Evolutionary conservation across 1,284 basidiomycete species (phyloP).

Genomic region (Hemileia vastatrix): DNA sequence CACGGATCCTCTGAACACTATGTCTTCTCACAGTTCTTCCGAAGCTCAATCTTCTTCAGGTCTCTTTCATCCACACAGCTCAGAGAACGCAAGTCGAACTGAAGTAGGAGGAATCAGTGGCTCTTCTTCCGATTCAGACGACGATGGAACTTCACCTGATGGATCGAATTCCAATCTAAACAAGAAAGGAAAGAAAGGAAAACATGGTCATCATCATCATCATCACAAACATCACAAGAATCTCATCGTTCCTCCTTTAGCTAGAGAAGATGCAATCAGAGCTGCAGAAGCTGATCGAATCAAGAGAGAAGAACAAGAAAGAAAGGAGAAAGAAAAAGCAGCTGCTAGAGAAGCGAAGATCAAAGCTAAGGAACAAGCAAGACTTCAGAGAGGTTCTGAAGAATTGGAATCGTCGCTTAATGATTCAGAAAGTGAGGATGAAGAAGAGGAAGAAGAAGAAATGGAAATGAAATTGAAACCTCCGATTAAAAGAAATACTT

Average conservation of each 20-base stretch:
- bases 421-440: background rate
- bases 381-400: background rate
- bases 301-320: background rate
- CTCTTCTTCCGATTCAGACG: background rate
- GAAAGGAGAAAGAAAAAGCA: background rate
- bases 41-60: background rate
- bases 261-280: background rate
- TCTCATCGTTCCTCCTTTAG: background rate
- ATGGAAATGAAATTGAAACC: background rate
- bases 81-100: background rate
- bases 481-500: constrained; percentile 28
- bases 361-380: too few relatives aligned
- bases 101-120: background rate
- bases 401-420: background rate
- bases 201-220: background rate
- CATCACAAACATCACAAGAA: too few relatives aligned
- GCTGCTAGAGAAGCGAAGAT: background rate
- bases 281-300: background rate
- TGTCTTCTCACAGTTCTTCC: background rate
- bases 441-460: background rate
- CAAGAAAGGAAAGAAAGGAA: background rate
- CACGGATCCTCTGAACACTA: background rate
- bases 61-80: background rate
- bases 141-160: background rate
- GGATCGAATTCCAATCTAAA: background rate